Percentiles rank a stretch among this genome's conserved stretches.
phyloP scores from a whole-genome alignment of 306 rosid species.

The Arachis hypogaea region DNA sequence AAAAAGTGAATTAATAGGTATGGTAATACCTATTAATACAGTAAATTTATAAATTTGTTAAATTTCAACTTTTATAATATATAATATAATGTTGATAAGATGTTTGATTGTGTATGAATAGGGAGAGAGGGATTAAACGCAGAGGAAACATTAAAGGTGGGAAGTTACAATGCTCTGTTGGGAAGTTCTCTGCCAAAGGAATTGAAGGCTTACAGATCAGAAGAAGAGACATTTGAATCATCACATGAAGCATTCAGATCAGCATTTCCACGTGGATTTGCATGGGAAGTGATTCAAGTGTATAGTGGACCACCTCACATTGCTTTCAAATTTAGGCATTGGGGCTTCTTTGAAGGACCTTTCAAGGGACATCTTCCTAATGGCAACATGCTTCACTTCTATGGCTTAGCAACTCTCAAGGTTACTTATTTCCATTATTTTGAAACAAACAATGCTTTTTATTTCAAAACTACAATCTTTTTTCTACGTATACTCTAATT shows the following conservation, averaged over 20 bases:
- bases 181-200: conserved; percentile 63
- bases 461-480: too few relatives aligned
- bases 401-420: conserved; percentile 71
- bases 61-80: too few relatives aligned
- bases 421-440: conserved; percentile 31
- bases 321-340: conserved; percentile 76
- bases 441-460: too few relatives aligned
- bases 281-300: conserved; percentile 80
- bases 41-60: too few relatives aligned
- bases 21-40: too few relatives aligned
- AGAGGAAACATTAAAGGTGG: conserved; percentile 66
- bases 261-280: conserved; percentile 83
- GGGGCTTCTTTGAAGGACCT: conserved; percentile 90
- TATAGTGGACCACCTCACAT: conserved; percentile 72
- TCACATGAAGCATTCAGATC: conserved; percentile 62
- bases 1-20: too few relatives aligned
- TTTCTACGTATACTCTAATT: too few relatives aligned
- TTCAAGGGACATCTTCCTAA: conserved; percentile 64
- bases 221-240: conserved; percentile 72
- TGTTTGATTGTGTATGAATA: not conserved
- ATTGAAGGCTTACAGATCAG: conserved; percentile 59
- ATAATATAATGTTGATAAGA: too few relatives aligned
- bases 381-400: conserved; percentile 62
- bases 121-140: conserved; percentile 70
- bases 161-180: conserved; percentile 70